Evolutionary conservation across 2,329 filamentous ascomycete genomes (phyloP).

Genomic region (Talaromyces verruculosus): DNA sequence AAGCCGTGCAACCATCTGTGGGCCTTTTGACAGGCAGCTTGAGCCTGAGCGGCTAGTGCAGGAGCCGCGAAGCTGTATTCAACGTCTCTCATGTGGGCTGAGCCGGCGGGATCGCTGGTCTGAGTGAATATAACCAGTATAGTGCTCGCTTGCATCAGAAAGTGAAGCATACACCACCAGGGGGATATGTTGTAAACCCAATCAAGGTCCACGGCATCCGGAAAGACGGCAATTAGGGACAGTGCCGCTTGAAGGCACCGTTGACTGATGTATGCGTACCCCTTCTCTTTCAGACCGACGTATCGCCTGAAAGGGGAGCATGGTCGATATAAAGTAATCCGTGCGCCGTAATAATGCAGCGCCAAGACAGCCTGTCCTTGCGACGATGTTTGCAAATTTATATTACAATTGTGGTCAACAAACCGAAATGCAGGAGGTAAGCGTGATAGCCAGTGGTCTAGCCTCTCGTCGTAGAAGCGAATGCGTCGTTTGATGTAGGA

Average conservation of each 20-base stretch:
- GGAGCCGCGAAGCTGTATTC: conserved; percentile 19
- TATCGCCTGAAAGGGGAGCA: conserved; percentile 33
- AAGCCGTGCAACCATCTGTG: conserved; percentile 41
- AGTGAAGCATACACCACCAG: conserved; percentile 48
- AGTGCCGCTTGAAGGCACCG: conserved; percentile 42
- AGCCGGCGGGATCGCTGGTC: conserved; percentile 32
- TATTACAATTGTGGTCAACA: conserved; percentile 30
- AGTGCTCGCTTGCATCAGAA: conserved; percentile 45
- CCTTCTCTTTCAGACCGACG: conserved; percentile 5
- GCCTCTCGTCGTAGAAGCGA: conserved; percentile 30
- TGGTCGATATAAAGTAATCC: conserved; percentile 44
- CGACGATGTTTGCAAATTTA: conserved; percentile 24
- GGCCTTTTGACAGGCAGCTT: conserved; percentile 37
- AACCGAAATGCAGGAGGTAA: conserved; percentile 38
- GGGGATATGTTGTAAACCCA: conserved; percentile 39
- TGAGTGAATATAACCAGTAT: conserved; percentile 37
- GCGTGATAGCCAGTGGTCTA: conserved; percentile 40
- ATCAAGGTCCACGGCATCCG: conserved; percentile 35
- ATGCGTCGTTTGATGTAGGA: conserved; percentile 37
- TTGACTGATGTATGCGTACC: conserved; percentile 29
- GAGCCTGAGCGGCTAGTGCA: conserved; percentile 29
- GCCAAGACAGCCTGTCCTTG: conserved; percentile 40
- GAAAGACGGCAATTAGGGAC: conserved; percentile 39
- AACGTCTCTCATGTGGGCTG: conserved; percentile 24
- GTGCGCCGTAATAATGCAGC: conserved; percentile 43